Evolutionary conservation across 495 filamentous ascomycete species (phyloP), one percentile per base, ranked within the genome.

Genomic region (Jackrogersella multiformis): DNA sequence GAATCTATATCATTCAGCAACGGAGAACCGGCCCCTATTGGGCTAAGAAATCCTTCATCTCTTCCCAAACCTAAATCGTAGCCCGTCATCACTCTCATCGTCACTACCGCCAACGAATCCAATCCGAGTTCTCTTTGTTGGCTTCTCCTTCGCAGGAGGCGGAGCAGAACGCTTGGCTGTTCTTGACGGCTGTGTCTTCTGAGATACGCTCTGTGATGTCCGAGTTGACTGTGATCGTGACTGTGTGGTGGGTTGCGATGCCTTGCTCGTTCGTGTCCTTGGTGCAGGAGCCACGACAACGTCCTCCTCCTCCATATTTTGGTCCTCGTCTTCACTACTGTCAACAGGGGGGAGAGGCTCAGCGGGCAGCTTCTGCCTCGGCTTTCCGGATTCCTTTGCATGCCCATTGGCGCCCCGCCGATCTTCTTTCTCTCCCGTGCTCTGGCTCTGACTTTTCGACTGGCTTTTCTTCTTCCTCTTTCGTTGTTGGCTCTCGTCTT

Each of bases 11-110:
- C 23, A 18, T 6, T 10, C 6, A 38, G 44, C 3, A 48, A 18
- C 21, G 30, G 41, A 36, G 8, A 42, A 30, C 48, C 15, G 15
- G 20, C 46, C 39, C 16, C 42, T 59, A 53, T 46, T 4, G 12
- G 39, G 26, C 8, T 44, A 39, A 23, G 6, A 34, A 18, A 18
- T 32, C 18, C 35, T 26, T 69, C 78, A 79, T 69, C 83, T 84
- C 41, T 85, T 80, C 44, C 84, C 79, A 66, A 90, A 88, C 61
- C 84, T 81, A 69, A 90, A 88, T 7, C 81, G 81, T 48, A 82
- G 76, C 49, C 83, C 86, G 38, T 85, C 83, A 21, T 85, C 86
- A 46, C 67, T 73, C 42, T 73, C 73, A 10, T 84, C 82, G 58
- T 80, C 82, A 28, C 81, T 80, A 8, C 74, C 78, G 13, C 80